phyloP scores from a whole-genome alignment of 2,329 filamentous ascomycete genomes.

The Pseudomassariella vexata region DNA sequence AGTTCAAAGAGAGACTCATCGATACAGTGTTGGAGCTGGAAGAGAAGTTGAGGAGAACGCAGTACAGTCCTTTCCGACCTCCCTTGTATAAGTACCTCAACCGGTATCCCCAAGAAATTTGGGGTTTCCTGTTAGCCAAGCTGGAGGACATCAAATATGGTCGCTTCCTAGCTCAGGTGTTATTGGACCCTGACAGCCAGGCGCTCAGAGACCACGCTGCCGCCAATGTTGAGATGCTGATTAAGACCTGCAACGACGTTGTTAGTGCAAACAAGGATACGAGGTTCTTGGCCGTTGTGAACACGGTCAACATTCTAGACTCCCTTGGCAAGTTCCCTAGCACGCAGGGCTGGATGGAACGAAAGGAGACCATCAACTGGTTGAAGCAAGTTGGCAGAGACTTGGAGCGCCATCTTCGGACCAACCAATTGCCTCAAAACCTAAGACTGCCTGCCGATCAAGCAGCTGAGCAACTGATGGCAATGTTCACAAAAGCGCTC shows the following conservation, averaged over 20 bases:
- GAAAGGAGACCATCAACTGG: slow-evolving; percentile 55
- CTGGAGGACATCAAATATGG: slow-evolving; percentile 84
- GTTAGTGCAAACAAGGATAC: slow-evolving; percentile 64
- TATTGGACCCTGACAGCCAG: slow-evolving; percentile 69
- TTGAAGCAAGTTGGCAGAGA: slow-evolving; percentile 67
- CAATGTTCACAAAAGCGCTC: slow-evolving; percentile 76
- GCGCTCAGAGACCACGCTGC: slow-evolving; percentile 70
- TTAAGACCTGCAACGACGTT: slow-evolving; percentile 60
- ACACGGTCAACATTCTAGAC: slow-evolving; percentile 79
- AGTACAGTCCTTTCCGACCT: slow-evolving; percentile 84
- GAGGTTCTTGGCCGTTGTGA: slow-evolving; percentile 66
- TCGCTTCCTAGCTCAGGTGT: slow-evolving; percentile 82
- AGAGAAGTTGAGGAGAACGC: slow-evolving; percentile 75
- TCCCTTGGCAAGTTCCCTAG: slow-evolving; percentile 65
- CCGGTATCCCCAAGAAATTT: slow-evolving; percentile 83
- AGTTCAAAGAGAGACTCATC: slow-evolving; percentile 85
- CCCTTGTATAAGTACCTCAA: slow-evolving; percentile 92
- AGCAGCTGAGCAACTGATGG: slow-evolving; percentile 80
- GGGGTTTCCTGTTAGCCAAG: slow-evolving; percentile 71
- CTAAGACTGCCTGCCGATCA: slow-evolving; percentile 84
- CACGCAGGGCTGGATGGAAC: slow-evolving; percentile 66
- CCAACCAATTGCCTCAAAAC: slow-evolving; percentile 61
- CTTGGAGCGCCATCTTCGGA: slow-evolving; percentile 67
- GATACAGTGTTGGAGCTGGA: slow-evolving; percentile 89
- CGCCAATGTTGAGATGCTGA: slow-evolving; percentile 66